These are phyloP conservation scores for Chaetomiaceae sp. DNA, from an alignment of 2,329 filamentous ascomycete species.

Conservation along the genomic window DNA sequence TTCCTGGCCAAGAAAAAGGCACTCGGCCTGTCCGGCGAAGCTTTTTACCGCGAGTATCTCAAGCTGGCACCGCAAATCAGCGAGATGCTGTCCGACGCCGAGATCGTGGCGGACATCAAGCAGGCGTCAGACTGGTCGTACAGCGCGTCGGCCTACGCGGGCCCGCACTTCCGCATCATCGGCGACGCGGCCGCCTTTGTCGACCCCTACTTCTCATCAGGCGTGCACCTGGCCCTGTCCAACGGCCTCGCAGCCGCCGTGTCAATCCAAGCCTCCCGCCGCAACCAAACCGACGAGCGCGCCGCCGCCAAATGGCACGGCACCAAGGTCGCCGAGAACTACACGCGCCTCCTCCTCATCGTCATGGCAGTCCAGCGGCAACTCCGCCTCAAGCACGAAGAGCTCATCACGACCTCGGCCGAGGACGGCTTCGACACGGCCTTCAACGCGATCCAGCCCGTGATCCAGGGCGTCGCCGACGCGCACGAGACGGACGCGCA, in stretches of 20 bases:
- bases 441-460: no score
- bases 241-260: conserved; percentile 41
- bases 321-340: no score
- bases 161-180: conserved; percentile 35
- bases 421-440: no score
- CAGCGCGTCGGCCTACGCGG: conserved; percentile 38
- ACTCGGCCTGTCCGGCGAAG: conserved; percentile 21
- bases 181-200: conserved; percentile 48
- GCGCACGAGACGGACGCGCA: no score
- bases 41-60: conserved; percentile 34
- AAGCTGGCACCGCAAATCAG: conserved; percentile 31
- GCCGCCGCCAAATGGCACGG: no score
- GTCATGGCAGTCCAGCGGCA: no score
- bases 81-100: conserved; percentile 15
- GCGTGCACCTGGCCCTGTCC: conserved; percentile 41
- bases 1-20: conserved; percentile 5
- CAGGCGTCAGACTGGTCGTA: conserved; percentile 46
- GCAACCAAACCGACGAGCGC: no score
- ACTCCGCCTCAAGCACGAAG: no score
- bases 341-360: no score
- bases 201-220: conserved; percentile 45
- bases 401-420: no score
- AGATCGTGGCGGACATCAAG: conserved; percentile 34
- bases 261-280: conserved; percentile 31
- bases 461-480: no score